Base-by-base conservation (phyloP, 2,329 filamentous ascomycete genomes). In the Juglanconis oblonga region DNA sequence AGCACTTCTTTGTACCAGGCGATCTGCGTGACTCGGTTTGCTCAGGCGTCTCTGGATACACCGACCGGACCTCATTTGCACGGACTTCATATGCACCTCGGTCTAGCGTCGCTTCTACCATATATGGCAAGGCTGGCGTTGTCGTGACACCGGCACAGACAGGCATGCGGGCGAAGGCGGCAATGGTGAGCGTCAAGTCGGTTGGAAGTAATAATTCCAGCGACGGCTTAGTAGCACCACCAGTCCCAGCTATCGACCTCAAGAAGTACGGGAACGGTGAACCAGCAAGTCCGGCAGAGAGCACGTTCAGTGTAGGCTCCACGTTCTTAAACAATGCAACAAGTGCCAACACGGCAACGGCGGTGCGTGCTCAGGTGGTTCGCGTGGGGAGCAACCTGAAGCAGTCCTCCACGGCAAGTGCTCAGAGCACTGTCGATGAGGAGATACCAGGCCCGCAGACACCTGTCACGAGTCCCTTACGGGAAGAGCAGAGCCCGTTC, bases 21-120 rank as follows among this genome's bases (percentile, higher is more conserved):
- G 92, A 97, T 70, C 82, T 97, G 50, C 89, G 94, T 65, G 92
- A 96, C 75, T 97, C 92, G 6, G 94, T 92, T 11, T 97, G 93
- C 76, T 96, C 92, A 5, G 89, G 85, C 63, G 84, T 89, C 63
- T 91, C 90, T 1, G 81, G 79, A 53, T 84, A 80, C 67, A 82
- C 80, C 36, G 85, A 87, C 69, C 79, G 85, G 59, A 86, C 83
- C 0, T 88, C 86, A 1, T 85, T 81, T 62, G 85, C 84, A 38
- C 78, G 79, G 42, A 82, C 80, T 6, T 85, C 82, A 2, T 85
- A 84, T 62, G 82, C 82, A 2, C 82, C 83, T 38, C 82, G 87
- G 59, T 87, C 84, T 52, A 93, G 90, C 70, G 90, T 98, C 64
- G 93, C 92, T 3, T 97, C 93, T 1, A 97, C 94, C 24, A 92